Base-by-base conservation (phyloP, 2,329 filamentous ascomycete species). In the Tolypocladium inflatum region DNA sequence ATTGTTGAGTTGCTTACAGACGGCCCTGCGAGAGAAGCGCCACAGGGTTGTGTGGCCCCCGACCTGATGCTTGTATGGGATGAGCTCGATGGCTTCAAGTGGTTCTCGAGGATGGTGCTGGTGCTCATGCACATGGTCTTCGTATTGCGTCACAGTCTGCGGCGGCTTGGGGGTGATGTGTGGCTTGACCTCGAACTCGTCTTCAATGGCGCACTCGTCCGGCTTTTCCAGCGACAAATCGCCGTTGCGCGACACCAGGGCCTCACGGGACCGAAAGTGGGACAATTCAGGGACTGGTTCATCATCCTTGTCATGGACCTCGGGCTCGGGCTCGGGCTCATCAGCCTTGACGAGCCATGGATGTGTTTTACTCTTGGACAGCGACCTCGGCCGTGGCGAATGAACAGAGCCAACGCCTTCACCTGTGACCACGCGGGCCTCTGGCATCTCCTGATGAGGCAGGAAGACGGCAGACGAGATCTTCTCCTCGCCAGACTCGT, bases 1-100 rank as follows among this genome's bases (percentile, higher is more conserved):
- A 71, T 96, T 99, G 73, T 96, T 99, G 68, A 99, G 82, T 74
- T 97, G 91, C 74, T 99, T 99, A 80, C 94, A 99, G 13, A 99
- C 92, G 58, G 94, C 94, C 66, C 92, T 85, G 64, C 91, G 87
- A 21, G 94, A 97, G 70, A 99, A 97, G 48, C 93, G 88, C 82
- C 96, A 99, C 41, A 99, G 83, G 0, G 93, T 97, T 8, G 91
- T 97, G 71, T 99, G 94, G 0, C 94, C 94, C 59, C 94, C 94
- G 57, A 99, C 94, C 74, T 99, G 94, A 74, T 99, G 94, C 64
- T 91, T 90, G 74, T 97, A 99, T 2, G 94, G 94, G 67, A 97
- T 96, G 60, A 99, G 80, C 72, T 97, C 92, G 64, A 99, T 96
- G 37, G 93, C 93, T 62, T 93, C 90, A 35, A 96, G 79, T 3